Evolutionary conservation across 345 rosid species (phyloP), one percentile per base, ranked within the genome.

Genomic region (Citrus trifoliata): DNA sequence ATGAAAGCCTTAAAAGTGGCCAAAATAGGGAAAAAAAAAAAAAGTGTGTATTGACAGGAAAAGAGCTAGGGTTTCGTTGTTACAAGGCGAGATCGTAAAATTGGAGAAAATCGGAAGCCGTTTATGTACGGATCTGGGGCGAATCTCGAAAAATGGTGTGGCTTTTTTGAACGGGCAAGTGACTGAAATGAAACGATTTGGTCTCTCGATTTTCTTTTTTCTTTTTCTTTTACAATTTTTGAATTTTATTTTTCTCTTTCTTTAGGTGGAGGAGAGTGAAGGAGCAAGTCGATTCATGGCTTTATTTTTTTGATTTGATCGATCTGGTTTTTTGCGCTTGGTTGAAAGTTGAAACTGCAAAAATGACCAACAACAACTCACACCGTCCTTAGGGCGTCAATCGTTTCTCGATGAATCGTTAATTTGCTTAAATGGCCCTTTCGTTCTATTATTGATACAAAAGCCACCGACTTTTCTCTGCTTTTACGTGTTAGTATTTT

Each of bases 101-200:
- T 79, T 24, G 28, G 70, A 38, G 46, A 38, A 71, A 83, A 82
- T 71, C 56, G 68, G 33, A 63, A 75, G 70, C 16, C 12, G 77
- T 33, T 77, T 65, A 63, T 33, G 51, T 10, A 1, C 80, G 58
- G 91, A 88, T 88, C 91, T 82, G 81, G 13, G 6, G 25, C 4
- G 2, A 30, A 7, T 27, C 10, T 16, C 19, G 53, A 69, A n/a
- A 53, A 58, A 76, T 67, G 10, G 21, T 30, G 56, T 40, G 38
- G 10, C 16, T 74, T 19, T 38, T 18, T n/a, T 3, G 56, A 3
- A 42, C 22, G 9, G 22, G 0, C 22, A 64, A 64, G 38, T 6
- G 61, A 63, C 42, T 21, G 27, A 40, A 56, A 74, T 12, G 21
- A 62, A 74, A 60, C 0, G 14, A 14, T 32, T 75, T 48, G 16